These are phyloP conservation scores for Oropetium thomaeum DNA, from an alignment of 176 grass and related monocot species.

Conservation along the genomic window DNA sequence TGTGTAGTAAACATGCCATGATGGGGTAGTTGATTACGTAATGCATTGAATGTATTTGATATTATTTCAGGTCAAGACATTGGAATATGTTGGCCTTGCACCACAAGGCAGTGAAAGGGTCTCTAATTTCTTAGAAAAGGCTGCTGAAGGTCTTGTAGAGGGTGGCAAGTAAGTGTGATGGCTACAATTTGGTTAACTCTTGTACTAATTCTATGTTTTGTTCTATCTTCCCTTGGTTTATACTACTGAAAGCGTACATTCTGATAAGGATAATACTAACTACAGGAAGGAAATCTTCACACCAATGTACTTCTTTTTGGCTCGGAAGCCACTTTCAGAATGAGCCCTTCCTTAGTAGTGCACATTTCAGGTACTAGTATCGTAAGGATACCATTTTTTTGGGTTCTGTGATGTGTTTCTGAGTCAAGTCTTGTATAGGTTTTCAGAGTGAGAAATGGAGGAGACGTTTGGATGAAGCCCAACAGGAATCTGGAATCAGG, in stretches of 20 bases:
- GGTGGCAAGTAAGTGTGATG: constrained; percentile 76
- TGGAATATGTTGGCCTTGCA: constrained; percentile 76
- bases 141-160: constrained; percentile 79
- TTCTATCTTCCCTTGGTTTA: not conserved
- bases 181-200: constrained; percentile 15
- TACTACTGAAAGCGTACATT: constrained; percentile 11
- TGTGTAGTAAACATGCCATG: not conserved
- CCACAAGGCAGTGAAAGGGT: constrained; percentile 83
- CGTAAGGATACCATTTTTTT: not conserved
- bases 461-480: not conserved
- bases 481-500: not conserved
- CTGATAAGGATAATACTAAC: constrained; percentile 9
- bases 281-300: constrained; percentile 96
- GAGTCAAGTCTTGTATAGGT: constrained; percentile 4
- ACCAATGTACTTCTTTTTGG: constrained; percentile 88
- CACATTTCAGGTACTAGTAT: constrained; percentile 27
- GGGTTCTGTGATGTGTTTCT: not conserved
- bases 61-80: constrained; percentile 66
- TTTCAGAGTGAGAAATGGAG: not conserved
- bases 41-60: constrained; percentile 5
- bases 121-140: constrained; percentile 81
- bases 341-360: constrained; percentile 12
- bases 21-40: not conserved
- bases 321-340: constrained; percentile 68
- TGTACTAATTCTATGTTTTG: not conserved